Evolutionary conservation across 2,329 filamentous ascomycete species (phyloP).

Genomic region (Fusarium camptoceras): DNA sequence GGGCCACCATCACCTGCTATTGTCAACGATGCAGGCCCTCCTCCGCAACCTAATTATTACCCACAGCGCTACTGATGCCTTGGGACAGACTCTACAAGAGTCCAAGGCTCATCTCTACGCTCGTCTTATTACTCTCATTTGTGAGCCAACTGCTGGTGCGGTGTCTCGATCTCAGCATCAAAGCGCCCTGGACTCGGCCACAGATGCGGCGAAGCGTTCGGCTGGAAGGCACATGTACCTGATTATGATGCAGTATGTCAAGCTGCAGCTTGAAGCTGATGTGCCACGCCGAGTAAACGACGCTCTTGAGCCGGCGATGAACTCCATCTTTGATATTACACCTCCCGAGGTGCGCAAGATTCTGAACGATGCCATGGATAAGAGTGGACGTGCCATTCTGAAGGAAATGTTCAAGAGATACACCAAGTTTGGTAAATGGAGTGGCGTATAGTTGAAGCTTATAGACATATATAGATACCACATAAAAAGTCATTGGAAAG

Average conservation of each 20-base stretch:
- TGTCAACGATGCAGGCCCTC: constrained; percentile 66
- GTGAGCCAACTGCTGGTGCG: constrained; percentile 68
- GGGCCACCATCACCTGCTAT: constrained; percentile 70
- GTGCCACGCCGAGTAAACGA: constrained; percentile 64
- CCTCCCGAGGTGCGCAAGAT: constrained; percentile 65
- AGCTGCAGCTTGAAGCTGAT: constrained; percentile 68
- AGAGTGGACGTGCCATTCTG: constrained; percentile 68
- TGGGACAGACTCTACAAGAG: constrained; percentile 49
- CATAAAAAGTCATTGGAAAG: constrained; percentile 21
- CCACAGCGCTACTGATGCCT: constrained; percentile 38
- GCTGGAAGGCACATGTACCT: constrained; percentile 72
- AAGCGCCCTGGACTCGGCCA: constrained; percentile 67
- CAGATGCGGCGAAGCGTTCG: constrained; percentile 69
- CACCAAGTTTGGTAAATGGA: constrained; percentile 73
- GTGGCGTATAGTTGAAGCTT: constrained; percentile 58
- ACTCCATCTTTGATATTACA: constrained; percentile 69
- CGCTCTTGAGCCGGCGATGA: constrained; percentile 68
- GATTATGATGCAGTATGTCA: constrained; percentile 69
- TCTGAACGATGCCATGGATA: constrained; percentile 70
- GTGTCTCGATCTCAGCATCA: constrained; percentile 61
- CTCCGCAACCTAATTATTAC: constrained; percentile 62
- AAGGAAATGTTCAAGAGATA: constrained; percentile 69
- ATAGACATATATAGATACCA: constrained; percentile 38
- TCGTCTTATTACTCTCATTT: constrained; percentile 68
- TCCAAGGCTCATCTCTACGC: constrained; percentile 64